Evolutionary conservation across 2,329 filamentous ascomycete genomes (phyloP).

Genomic region (Phyllosticta citrichinensis): DNA sequence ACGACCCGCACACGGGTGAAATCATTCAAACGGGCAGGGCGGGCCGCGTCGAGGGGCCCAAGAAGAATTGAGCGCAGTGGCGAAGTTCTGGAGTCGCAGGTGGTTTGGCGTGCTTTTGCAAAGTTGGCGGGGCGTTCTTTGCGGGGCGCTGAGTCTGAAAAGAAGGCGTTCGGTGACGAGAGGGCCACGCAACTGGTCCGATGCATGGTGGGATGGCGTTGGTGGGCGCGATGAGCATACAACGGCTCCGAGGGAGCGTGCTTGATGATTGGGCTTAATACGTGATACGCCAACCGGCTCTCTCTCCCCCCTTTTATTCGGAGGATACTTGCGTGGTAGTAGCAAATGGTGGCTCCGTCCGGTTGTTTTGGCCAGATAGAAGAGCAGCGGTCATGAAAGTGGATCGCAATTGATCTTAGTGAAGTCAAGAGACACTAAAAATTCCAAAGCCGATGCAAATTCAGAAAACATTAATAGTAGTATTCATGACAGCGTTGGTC

Average conservation of each 20-base stretch:
- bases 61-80: not conserved
- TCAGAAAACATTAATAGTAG: not conserved
- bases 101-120: not conserved
- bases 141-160: not conserved
- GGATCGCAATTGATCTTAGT: too few species aligned
- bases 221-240: not conserved
- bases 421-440: not conserved
- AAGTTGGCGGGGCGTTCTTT: not conserved
- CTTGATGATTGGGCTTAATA: not conserved
- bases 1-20: conserved; percentile 63
- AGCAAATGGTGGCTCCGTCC: too few species aligned
- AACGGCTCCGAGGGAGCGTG: not conserved
- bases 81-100: not conserved
- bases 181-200: not conserved
- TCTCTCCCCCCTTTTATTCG: too few species aligned
- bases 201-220: not conserved
- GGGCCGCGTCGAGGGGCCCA: not conserved
- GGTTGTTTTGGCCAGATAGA: too few species aligned
- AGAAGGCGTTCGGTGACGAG: not conserved
- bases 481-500: not conserved
- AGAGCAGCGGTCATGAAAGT: too few species aligned
- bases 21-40: conserved; percentile 86
- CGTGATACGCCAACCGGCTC: not conserved
- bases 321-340: too few species aligned
- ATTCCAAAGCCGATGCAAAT: not conserved